A percentile compares a stretch with the other conserved stretches of the same genome.
These are phyloP conservation scores for Leccinum broughii DNA, from an alignment of 768 basidiomycete species.

Conservation along the genomic window DNA sequence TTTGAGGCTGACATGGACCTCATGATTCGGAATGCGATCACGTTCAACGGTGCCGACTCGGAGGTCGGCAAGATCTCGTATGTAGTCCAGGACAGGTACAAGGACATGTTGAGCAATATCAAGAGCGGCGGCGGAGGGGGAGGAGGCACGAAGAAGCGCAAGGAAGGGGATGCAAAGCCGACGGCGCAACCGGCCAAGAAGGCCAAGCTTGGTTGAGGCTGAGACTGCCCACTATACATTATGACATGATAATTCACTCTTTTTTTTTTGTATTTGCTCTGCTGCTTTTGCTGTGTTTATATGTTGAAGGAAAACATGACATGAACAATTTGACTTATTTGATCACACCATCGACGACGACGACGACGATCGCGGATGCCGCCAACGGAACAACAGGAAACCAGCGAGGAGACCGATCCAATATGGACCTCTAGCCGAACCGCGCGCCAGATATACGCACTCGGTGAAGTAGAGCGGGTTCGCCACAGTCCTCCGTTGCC, in stretches of 20 bases:
- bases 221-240: too few relatives aligned
- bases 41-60: conserved; percentile 82
- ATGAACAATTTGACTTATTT: background rate
- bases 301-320: conserved; percentile 12
- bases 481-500: conserved; percentile 4
- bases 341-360: background rate
- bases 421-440: conserved; percentile 83
- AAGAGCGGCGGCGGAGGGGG: conserved; percentile 24
- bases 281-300: conserved; percentile 32
- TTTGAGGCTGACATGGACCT: conserved; percentile 85
- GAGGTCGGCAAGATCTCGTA: conserved; percentile 70
- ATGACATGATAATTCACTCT: too few relatives aligned
- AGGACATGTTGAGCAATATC: conserved; percentile 50
- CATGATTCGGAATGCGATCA: conserved; percentile 86
- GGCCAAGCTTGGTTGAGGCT: conserved; percentile 50
- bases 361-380: conserved; percentile 16
- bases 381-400: conserved; percentile 18
- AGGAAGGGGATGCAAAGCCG: conserved; percentile 61
- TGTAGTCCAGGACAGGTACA: conserved; percentile 50
- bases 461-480: conserved; percentile 81
- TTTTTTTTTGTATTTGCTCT: too few relatives aligned
- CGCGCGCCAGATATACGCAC: conserved; percentile 76
- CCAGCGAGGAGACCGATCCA: conserved; percentile 56
- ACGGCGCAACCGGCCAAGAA: conserved; percentile 70
- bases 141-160: conserved; percentile 64